These are phyloP conservation scores for Serendipita indica DNA, from an alignment of 768 basidiomycete species.

Conservation along the genomic window DNA sequence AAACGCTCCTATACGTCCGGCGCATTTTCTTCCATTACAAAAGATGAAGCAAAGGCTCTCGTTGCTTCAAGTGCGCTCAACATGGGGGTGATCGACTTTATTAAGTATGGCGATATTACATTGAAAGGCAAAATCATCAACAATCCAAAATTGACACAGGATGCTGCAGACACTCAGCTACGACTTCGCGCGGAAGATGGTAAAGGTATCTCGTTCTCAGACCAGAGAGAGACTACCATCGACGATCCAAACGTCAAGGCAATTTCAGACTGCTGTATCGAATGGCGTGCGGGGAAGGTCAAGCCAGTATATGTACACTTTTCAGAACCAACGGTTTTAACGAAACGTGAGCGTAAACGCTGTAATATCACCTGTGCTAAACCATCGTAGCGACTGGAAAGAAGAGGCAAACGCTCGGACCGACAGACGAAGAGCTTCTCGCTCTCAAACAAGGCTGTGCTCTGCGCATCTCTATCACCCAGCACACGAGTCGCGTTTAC, in stretches of 20 bases:
- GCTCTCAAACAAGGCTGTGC: conserved; percentile 31
- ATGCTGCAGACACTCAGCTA: no score
- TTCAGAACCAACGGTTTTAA: conserved; percentile 23
- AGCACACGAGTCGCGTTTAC: conserved; percentile 36
- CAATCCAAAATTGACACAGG: no score
- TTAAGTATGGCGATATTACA: conserved; percentile 32
- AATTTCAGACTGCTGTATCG: conserved; percentile 40
- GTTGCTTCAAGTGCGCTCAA: conserved; percentile 41
- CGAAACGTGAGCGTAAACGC: background rate
- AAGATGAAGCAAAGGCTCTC: conserved; percentile 39
- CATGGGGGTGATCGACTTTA: conserved; percentile 47
- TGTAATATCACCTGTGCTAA: background rate
- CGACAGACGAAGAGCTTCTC: background rate
- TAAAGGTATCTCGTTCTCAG: background rate
- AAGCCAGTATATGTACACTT: conserved; percentile 40
- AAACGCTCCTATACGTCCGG: conserved; percentile 41
- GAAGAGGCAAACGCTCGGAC: background rate
- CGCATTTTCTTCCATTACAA: conserved; percentile 26
- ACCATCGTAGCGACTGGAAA: background rate
- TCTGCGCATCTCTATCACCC: conserved; percentile 38
- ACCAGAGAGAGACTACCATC: background rate
- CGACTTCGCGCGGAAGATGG: background rate
- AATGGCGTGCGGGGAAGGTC: conserved; percentile 40
- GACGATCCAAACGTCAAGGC: conserved; percentile 21
- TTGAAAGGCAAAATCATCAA: background rate